phyloP scores from a whole-genome alignment of 2,329 filamentous ascomycete species.

The Pleomassaria siparia region DNA sequence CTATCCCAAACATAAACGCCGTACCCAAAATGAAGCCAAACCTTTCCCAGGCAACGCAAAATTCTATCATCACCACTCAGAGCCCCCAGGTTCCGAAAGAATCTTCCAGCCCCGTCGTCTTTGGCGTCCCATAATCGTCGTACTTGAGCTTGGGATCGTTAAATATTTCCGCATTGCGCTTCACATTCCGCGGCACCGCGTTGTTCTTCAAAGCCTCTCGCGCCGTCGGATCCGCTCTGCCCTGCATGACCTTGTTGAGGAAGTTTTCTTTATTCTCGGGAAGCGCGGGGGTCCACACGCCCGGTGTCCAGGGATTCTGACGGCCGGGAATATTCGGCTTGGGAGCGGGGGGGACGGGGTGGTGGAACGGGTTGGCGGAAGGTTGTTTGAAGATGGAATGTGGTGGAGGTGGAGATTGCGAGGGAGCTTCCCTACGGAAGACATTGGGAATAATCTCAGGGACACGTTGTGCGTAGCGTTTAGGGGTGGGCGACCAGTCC shows the following conservation, averaged over 20 bases:
- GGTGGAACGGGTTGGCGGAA: slow-evolving; percentile 64
- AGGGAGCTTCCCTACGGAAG: slow-evolving; percentile 9
- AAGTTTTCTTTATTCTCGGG: slow-evolving; percentile 55
- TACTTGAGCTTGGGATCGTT: slow-evolving; percentile 36
- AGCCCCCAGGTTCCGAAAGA: slow-evolving; percentile 25
- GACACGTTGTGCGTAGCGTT: slow-evolving; percentile 41
- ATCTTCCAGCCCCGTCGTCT: slow-evolving; percentile 36
- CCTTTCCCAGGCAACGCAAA: background rate
- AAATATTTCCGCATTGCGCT: slow-evolving; percentile 34
- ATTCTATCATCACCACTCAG: background rate
- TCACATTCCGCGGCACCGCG: slow-evolving; percentile 29
- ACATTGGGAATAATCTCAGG: slow-evolving; percentile 21
- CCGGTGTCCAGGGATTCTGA: slow-evolving; percentile 60
- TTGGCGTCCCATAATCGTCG: slow-evolving; percentile 31
- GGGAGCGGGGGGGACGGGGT: slow-evolving; percentile 69
- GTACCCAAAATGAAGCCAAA: background rate
- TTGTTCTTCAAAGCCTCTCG: slow-evolving; percentile 21
- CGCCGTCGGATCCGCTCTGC: slow-evolving; percentile 7
- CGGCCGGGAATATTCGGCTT: slow-evolving; percentile 67
- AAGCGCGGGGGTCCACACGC: slow-evolving; percentile 51
- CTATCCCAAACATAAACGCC: background rate
- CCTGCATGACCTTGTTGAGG: slow-evolving; percentile 46
- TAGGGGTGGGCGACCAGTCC: slow-evolving; percentile 69
- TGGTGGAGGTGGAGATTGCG: slow-evolving; percentile 12
- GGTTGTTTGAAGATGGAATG: slow-evolving; percentile 28